Evolutionary conservation across 129 eudicot species (phyloP), one percentile per base, ranked within the genome.

Genomic region (Flaveria trinervia): DNA sequence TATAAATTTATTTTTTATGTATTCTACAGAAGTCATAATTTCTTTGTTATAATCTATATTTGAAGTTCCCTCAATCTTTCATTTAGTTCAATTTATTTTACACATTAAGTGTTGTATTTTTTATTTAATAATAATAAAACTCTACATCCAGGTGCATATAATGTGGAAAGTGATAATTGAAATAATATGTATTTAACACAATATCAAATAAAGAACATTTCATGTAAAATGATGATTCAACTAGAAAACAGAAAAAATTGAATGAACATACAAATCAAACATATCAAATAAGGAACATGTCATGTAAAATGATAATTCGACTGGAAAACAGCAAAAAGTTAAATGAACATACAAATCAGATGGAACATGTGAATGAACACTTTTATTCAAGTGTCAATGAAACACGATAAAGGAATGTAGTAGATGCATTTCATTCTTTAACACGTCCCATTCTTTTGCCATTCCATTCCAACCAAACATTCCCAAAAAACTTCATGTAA

Each of bases 381-480:
- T 26, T 64, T 30, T 44, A 64, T 64, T 7, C 46, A 64, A 11
- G 30, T 64, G 46, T 30, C 69, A 64, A 15, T 3, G 45, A 15
- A 64, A 64, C 69, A 15, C 5, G 46, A 33, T 64, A 30, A 64
- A 15, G 5, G 11, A 16, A 64, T 30, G 69, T 16, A 23, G 69
- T 15, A 10, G 46, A 64, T 28, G 15, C 46, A 30, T 36, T 30
- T 20, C 23, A 30, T 33, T 64, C 10, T 64, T 64, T 64, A 1
- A 10, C 69, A 16, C 9, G 28, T 26, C 26, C 17, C 8, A 12
- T 23, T 25, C 12, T 2, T 3, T 12, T 39, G 14, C 12, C 68
- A 15, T 28, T 15, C 45, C 68, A 26, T 56, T 62, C 68, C 68
- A 30, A 62, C 68, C 17, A 62, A 62, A 62, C 45, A 28, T 6